A percentile compares a stretch with the other conserved stretches of the same genome.
Evolutionary conservation across 129 eudicot genomes (phyloP).

Genomic region (Flaveria ramosissima): DNA sequence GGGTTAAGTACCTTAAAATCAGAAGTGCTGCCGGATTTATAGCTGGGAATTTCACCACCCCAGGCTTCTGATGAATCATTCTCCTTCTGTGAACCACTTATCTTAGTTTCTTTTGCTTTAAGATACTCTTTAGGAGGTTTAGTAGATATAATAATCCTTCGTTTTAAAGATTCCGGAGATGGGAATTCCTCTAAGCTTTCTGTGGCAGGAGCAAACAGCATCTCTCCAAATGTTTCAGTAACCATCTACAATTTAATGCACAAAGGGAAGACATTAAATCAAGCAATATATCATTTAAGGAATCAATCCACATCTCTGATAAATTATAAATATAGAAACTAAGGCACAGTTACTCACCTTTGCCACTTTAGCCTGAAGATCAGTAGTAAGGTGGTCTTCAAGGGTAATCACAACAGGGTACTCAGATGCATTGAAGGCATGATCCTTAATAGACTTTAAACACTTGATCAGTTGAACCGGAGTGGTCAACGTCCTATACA

Average conservation of each 20-base stretch:
- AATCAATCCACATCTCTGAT: not conserved
- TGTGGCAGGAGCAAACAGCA: conserved; percentile 60
- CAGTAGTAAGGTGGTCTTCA: conserved; percentile 91
- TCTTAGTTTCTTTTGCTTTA: conserved; percentile 51
- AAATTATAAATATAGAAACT: not conserved
- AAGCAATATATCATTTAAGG: not conserved
- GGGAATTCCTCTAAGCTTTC: conserved; percentile 70
- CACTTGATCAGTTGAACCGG: conserved; percentile 86
- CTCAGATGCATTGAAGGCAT: conserved; percentile 82
- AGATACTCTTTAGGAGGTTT: conserved; percentile 92
- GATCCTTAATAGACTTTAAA: conserved; percentile 69
- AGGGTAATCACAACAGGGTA: conserved; percentile 94
- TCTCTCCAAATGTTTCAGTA: conserved; percentile 77
- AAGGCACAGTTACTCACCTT: conserved; percentile 45
- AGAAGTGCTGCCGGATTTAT: conserved; percentile 32
- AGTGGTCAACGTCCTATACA: conserved; percentile 82
- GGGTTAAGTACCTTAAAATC: conserved; percentile 49
- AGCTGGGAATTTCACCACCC: conserved; percentile 69
- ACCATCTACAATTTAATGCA: conserved; percentile 62
- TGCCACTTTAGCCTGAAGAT: conserved; percentile 92
- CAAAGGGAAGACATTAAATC: conserved; percentile 2
- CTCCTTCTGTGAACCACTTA: conserved; percentile 40
- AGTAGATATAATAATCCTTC: conserved; percentile 72
- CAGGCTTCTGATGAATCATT: conserved; percentile 60
- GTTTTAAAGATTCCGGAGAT: conserved; percentile 70